These are phyloP conservation scores for Venturia effusa DNA, from an alignment of 2,329 filamentous ascomycete species.

Conservation along the genomic window DNA sequence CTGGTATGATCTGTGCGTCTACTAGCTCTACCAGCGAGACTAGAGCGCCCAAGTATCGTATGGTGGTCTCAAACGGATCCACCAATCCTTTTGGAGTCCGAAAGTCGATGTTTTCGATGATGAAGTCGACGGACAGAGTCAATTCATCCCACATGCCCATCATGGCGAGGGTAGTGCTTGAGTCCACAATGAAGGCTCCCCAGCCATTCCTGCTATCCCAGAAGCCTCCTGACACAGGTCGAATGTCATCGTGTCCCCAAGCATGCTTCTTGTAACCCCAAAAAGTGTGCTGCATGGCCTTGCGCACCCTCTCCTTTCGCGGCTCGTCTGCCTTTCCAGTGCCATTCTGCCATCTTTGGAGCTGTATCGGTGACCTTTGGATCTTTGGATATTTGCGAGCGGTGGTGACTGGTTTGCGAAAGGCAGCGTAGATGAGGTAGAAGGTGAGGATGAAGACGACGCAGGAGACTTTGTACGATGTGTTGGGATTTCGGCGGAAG, in stretches of 20 bases:
- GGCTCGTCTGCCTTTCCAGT: slow-evolving; percentile 20
- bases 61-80: slow-evolving; percentile 32
- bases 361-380: slow-evolving; percentile 12
- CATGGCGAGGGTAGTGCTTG: slow-evolving; percentile 28
- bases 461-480: slow-evolving; percentile 31
- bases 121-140: slow-evolving; percentile 26
- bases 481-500: slow-evolving; percentile 25
- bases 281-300: slow-evolving; percentile 31
- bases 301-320: slow-evolving; percentile 24
- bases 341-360: slow-evolving; percentile 10
- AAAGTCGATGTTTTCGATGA: slow-evolving; percentile 27
- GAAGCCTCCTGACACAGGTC: slow-evolving; percentile 27
- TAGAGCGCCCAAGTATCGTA: slow-evolving; percentile 29
- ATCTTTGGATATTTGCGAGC: slow-evolving; percentile 15
- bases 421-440: slow-evolving; percentile 29
- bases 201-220: slow-evolving; percentile 29
- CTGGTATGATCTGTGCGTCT: slow-evolving; percentile 29
- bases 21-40: slow-evolving; percentile 30
- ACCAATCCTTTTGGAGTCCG: slow-evolving; percentile 23
- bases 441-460: slow-evolving; percentile 29
- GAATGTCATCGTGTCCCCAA: slow-evolving; percentile 30
- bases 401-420: slow-evolving; percentile 19
- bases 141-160: slow-evolving; percentile 35
- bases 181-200: slow-evolving; percentile 33
- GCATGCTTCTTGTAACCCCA: slow-evolving; percentile 28